phyloP scores from a whole-genome alignment of 768 basidiomycete species.

The Mycena crocata region DNA sequence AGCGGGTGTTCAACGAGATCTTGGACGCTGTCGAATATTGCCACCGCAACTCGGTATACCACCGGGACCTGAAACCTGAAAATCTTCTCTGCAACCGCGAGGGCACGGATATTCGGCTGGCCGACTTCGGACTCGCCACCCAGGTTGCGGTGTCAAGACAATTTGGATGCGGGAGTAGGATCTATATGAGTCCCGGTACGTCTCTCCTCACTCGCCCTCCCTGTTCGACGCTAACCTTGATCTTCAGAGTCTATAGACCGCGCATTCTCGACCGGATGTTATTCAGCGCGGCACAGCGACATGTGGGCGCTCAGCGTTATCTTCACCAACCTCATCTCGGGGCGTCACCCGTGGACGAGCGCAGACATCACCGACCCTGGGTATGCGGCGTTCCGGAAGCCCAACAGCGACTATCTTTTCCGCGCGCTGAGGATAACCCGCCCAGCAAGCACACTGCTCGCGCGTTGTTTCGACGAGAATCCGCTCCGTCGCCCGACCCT shows the following conservation, averaged over 20 bases:
- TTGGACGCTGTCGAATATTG: constrained; percentile 67
- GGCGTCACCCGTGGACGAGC: not conserved
- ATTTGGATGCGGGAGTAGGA: constrained; percentile 18
- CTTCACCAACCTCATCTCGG: constrained; percentile 6
- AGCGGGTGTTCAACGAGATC: constrained; percentile 62
- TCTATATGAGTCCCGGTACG: constrained; percentile 26
- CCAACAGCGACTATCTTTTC: constrained; percentile 4
- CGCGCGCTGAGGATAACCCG: constrained; percentile 1
- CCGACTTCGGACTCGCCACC: constrained; percentile 67
- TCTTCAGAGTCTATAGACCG: constrained; percentile 5
- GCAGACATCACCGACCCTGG: not conserved
- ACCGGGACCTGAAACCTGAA: constrained; percentile 71
- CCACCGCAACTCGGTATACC: constrained; percentile 64
- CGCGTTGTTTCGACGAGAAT: constrained; percentile 19
- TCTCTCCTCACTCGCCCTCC: not conserved
- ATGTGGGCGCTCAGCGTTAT: constrained; percentile 11
- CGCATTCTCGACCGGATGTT: not conserved
- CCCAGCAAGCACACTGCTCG: constrained; percentile 14
- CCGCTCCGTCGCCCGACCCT: constrained; percentile 4
- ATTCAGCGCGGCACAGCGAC: constrained; percentile 2
- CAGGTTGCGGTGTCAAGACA: constrained; percentile 4
- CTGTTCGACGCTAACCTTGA: not conserved
- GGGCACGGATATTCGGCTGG: constrained; percentile 56
- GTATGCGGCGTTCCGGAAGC: constrained; percentile 1
- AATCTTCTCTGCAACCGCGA: constrained; percentile 67